Conservation (phyloP, 176 grass and related monocot species). For the Triticum urartu region DNA sequence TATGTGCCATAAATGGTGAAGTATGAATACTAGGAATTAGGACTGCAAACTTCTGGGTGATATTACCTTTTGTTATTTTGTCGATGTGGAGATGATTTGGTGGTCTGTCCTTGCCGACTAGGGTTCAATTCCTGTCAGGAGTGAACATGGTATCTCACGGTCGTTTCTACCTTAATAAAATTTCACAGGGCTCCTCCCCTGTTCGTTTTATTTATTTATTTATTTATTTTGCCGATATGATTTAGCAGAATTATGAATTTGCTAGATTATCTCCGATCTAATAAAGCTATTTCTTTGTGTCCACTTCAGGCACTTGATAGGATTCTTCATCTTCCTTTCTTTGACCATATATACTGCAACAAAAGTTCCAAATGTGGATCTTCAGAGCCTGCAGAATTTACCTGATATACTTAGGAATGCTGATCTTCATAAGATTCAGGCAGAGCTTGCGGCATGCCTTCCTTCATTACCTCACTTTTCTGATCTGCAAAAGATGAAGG, state of each 20-base stretch:
- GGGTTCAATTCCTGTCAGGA: not conserved
- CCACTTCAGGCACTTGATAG: slow-evolving; percentile 81
- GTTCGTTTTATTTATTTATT: not conserved
- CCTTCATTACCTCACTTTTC: slow-evolving; percentile 72
- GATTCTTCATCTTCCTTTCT: slow-evolving; percentile 92
- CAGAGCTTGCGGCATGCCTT: slow-evolving; percentile 66
- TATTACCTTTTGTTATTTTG: not conserved
- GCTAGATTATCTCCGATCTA: not conserved
- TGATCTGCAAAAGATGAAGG: slow-evolving; percentile 68
- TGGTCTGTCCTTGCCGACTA: not conserved
- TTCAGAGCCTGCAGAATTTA: slow-evolving; percentile 69
- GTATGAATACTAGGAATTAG: not conserved
- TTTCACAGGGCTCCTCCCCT: not conserved
- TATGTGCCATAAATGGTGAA: not conserved
- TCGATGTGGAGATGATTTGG: not conserved
- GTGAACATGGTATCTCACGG: too few species aligned
- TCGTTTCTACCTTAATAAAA: not conserved
- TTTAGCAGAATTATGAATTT: not conserved
- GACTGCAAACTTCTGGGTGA: not conserved
- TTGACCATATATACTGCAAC: slow-evolving; percentile 88
- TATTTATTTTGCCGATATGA: not conserved
- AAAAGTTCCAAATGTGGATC: slow-evolving; percentile 72
- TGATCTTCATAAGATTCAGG: slow-evolving; percentile 69
- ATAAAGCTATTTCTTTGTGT: not conserved
- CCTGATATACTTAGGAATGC: slow-evolving; percentile 69